These are phyloP conservation scores for Helotiales sp. DNA, from an alignment of 2,329 filamentous ascomycete species.

Conservation along the genomic window DNA sequence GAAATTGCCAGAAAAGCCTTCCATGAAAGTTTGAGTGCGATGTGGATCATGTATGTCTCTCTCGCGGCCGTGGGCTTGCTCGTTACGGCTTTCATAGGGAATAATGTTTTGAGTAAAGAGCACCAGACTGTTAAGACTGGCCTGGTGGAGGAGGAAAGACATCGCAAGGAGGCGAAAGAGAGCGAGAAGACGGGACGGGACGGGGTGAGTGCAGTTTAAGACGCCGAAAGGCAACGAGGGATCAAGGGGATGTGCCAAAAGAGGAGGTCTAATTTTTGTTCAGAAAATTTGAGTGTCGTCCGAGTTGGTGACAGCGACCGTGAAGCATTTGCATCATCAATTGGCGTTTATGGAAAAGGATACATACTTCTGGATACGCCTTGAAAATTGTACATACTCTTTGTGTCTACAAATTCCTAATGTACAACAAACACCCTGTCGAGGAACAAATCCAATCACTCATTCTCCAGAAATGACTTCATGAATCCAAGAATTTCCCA, in stretches of 20 bases:
- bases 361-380: neutral
- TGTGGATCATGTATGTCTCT: conserved; percentile 42
- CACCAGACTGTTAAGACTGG: conserved; percentile 59
- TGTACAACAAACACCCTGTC: too few relatives aligned
- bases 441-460: too few relatives aligned
- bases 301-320: neutral
- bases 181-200: conserved; percentile 25
- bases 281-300: too few relatives aligned
- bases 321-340: neutral
- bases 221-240: neutral
- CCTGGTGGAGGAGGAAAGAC: conserved; percentile 33
- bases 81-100: conserved; percentile 51
- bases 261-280: conserved; percentile 9
- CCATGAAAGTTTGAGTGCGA: conserved; percentile 32
- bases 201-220: neutral
- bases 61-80: conserved; percentile 45
- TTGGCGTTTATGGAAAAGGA: neutral
- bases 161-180: conserved; percentile 30
- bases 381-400: neutral
- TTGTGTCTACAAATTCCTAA: too few relatives aligned
- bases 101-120: conserved; percentile 51
- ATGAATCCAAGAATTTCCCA: too few relatives aligned
- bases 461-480: too few relatives aligned
- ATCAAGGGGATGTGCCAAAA: neutral
- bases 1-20: conserved; percentile 36